These are phyloP conservation scores for Cryptosporidium andersoni DNA, from an alignment of 169 alveolate species.

Conservation along the genomic window DNA sequence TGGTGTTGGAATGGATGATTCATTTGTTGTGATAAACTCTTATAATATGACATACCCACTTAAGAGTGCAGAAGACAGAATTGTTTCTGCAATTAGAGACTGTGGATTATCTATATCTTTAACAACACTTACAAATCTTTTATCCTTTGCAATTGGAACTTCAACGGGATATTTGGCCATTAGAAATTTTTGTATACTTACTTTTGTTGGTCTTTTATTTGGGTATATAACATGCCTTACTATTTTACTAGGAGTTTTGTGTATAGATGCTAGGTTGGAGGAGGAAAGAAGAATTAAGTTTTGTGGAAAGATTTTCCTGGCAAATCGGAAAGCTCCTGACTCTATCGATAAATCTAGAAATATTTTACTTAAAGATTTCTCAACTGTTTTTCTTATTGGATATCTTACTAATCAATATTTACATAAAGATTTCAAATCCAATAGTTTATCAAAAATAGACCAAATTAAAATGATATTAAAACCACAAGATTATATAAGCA, in stretches of 20 bases:
- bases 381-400: slow-evolving; percentile 61
- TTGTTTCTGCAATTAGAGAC: slow-evolving; percentile 80
- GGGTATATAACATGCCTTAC: slow-evolving; percentile 82
- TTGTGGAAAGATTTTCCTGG: slow-evolving; percentile 39
- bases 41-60: slow-evolving; percentile 78
- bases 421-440: too few species aligned
- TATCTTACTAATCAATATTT: slow-evolving; percentile 32
- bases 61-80: slow-evolving; percentile 78
- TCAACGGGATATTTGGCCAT: slow-evolving; percentile 81
- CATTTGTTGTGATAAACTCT: slow-evolving; percentile 81
- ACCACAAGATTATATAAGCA: too few species aligned
- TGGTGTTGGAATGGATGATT: slow-evolving; percentile 85
- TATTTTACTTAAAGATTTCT: slow-evolving; percentile 33
- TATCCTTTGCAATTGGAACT: slow-evolving; percentile 83
- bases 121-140: slow-evolving; percentile 82
- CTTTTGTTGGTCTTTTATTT: slow-evolving; percentile 78
- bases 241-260: slow-evolving; percentile 77
- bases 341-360: slow-evolving; percentile 34
- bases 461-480: too few species aligned
- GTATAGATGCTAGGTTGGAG: slow-evolving; percentile 80
- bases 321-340: slow-evolving; percentile 46
- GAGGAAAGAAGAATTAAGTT: slow-evolving; percentile 35
- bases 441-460: too few species aligned
- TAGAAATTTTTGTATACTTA: slow-evolving; percentile 79
- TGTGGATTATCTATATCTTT: slow-evolving; percentile 82